Percentiles rank a stretch among this genome's conserved stretches.
Evolutionary conservation across 192 early-diverging fungal genomes (phyloP).

Genomic region (Funneliformis geosporum): DNA sequence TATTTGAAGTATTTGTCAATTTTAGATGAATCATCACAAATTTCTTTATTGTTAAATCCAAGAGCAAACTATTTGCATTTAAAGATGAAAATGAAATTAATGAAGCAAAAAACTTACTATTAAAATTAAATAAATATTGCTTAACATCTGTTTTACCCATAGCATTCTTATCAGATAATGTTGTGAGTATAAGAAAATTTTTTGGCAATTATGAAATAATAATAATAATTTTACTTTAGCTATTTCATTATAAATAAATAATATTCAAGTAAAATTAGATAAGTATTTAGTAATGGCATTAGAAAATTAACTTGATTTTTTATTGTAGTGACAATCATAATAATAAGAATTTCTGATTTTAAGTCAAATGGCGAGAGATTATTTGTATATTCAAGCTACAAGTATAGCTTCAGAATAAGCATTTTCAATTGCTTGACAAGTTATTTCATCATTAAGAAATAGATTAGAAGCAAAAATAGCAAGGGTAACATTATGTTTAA

Average conservation of each 20-base stretch:
- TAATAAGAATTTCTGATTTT: neutral
- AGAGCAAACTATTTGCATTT: too few relatives aligned
- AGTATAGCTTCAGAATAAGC: conserved; percentile 17
- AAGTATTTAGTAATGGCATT: neutral
- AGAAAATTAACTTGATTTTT: neutral
- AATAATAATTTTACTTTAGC: too few relatives aligned
- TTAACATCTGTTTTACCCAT: too few relatives aligned
- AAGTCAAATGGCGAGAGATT: neutral
- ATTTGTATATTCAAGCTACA: neutral
- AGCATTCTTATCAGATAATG: too few relatives aligned
- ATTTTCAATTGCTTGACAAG: neutral
- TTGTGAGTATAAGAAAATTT: too few relatives aligned
- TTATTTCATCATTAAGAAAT: neutral
- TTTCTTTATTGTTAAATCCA: too few relatives aligned
- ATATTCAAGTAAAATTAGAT: neutral
- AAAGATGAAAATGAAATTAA: neutral
- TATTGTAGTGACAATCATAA: conserved; percentile 1
- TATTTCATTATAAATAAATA: too few relatives aligned
- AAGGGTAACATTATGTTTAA: conserved; percentile 2
- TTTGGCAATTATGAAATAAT: too few relatives aligned
- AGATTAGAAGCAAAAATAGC: neutral
- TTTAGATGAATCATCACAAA: too few relatives aligned
- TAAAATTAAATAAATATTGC: too few relatives aligned
- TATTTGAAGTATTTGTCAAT: too few relatives aligned
- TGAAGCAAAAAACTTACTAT: too few relatives aligned